Percentiles rank a stretch among this genome's conserved stretches.
Conservation (phyloP, 305 asterid species). For the Rubia tinctorum region DNA sequence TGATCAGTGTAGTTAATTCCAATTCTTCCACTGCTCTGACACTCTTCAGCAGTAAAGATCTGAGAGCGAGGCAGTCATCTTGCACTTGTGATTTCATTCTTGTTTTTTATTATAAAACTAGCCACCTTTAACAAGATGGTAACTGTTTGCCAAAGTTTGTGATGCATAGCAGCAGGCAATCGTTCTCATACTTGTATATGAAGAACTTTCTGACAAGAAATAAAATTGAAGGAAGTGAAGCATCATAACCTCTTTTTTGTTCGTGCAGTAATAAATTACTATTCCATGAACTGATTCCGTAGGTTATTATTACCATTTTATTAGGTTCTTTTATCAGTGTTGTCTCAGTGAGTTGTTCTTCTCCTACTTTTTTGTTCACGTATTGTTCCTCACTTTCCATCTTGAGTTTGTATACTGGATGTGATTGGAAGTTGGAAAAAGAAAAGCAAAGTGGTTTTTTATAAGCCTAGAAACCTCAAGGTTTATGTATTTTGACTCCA, state of each 20-base stretch:
- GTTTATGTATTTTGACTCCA: constrained; percentile 18
- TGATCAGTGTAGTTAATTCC: neutral
- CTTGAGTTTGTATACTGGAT: neutral
- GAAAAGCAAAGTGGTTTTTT: neutral
- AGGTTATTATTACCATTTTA: neutral
- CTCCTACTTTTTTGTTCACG: neutral
- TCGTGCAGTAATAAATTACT: neutral
- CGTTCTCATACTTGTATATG: neutral
- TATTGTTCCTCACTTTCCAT: neutral
- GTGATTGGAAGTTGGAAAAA: neutral
- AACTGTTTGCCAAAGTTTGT: neutral
- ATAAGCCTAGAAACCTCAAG: constrained; percentile 9
- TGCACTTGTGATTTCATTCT: neutral
- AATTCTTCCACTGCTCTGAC: neutral
- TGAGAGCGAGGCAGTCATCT: neutral
- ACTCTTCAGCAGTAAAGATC: neutral
- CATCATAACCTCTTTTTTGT: neutral
- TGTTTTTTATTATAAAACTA: neutral
- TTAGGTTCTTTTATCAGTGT: neutral
- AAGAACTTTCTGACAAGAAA: neutral
- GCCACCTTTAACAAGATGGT: constrained; percentile 1
- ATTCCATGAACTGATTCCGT: neutral
- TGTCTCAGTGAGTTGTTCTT: neutral
- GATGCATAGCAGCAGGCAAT: neutral
- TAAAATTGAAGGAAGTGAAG: neutral